phyloP scores from a whole-genome alignment of 805 yeast genomes.

The Wickerhamomyces chaumierensis region DNA sequence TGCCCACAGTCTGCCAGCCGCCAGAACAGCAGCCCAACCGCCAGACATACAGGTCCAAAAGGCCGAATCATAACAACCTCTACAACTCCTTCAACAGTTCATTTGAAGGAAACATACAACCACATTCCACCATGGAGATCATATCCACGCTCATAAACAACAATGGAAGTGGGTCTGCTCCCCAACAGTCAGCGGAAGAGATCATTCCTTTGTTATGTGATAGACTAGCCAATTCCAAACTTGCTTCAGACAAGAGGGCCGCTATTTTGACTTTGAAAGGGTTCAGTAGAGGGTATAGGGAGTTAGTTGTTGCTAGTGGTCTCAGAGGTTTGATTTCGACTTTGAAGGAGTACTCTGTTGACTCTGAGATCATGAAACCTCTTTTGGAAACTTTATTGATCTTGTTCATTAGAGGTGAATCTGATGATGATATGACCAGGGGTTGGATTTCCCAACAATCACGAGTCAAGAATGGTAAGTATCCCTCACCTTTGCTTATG shows the following conservation, averaged over 20 bases:
- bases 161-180: slow-evolving; percentile 22
- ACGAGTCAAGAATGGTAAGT: slow-evolving; percentile 63
- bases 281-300: slow-evolving; percentile 81
- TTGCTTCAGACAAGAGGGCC: slow-evolving; percentile 78
- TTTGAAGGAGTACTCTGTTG: slow-evolving; percentile 54
- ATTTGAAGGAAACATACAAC: no score
- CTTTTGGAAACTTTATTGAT: slow-evolving; percentile 78
- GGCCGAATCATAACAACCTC: no score
- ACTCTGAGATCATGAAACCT: slow-evolving; percentile 63
- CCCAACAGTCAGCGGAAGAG: slow-evolving; percentile 56
- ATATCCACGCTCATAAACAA: slow-evolving; percentile 30
- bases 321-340: slow-evolving; percentile 61
- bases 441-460: slow-evolving; percentile 70
- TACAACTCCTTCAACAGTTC: no score
- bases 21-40: no score
- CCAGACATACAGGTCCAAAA: no score
- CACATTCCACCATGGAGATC: slow-evolving; percentile 22
- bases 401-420: slow-evolving; percentile 62
- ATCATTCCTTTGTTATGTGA: slow-evolving; percentile 86
- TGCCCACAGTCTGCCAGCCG: no score
- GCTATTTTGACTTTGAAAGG: slow-evolving; percentile 86
- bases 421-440: slow-evolving; percentile 52
- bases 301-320: slow-evolving; percentile 81
- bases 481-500: slow-evolving; percentile 60
- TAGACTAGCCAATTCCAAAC: slow-evolving; percentile 69